Evolutionary conservation across 805 yeast genomes (phyloP).

Genomic region (Myxozyma lipomycoides): DNA sequence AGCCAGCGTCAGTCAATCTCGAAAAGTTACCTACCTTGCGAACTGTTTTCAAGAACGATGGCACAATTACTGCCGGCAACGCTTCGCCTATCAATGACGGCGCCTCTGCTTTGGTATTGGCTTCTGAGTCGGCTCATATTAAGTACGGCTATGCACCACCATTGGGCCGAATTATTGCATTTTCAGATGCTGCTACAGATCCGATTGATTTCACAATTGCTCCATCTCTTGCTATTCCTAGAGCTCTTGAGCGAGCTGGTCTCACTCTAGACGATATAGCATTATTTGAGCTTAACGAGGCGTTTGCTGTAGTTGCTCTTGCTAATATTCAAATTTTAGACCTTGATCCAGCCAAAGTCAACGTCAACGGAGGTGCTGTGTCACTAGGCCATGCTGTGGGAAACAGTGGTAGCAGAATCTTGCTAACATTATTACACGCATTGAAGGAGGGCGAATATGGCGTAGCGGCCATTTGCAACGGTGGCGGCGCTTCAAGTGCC

Average conservation of each 20-base stretch:
- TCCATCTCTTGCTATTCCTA: constrained; percentile 88
- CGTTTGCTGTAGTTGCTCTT: constrained; percentile 90
- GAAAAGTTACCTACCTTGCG: constrained; percentile 68
- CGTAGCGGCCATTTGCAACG: constrained; percentile 92
- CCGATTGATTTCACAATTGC: constrained; percentile 94
- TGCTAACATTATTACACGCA: constrained; percentile 48
- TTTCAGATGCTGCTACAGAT: constrained; percentile 94
- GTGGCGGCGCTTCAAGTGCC: constrained; percentile 98
- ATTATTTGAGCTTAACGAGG: constrained; percentile 89
- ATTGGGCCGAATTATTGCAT: constrained; percentile 72
- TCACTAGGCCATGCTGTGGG: constrained; percentile 95
- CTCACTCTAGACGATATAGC: constrained; percentile 63
- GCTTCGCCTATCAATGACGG: constrained; percentile 94
- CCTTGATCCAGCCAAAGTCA: constrained; percentile 64
- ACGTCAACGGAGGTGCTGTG: constrained; percentile 93
- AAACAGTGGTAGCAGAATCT: constrained; percentile 90
- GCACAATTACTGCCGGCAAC: constrained; percentile 94
- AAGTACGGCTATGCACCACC: constrained; percentile 60
- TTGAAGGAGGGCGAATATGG: constrained; percentile 74
- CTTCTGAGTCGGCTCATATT: constrained; percentile 72
- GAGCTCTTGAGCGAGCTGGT: constrained; percentile 80
- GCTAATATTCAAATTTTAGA: constrained; percentile 72
- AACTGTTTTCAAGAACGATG: constrained; percentile 87
- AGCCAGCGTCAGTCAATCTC: constrained; percentile 65
- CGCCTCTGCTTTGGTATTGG: constrained; percentile 86